Evolutionary conservation across 805 yeast genomes (phyloP).

Genomic region (Isabelozyma pseudorhagii): DNA sequence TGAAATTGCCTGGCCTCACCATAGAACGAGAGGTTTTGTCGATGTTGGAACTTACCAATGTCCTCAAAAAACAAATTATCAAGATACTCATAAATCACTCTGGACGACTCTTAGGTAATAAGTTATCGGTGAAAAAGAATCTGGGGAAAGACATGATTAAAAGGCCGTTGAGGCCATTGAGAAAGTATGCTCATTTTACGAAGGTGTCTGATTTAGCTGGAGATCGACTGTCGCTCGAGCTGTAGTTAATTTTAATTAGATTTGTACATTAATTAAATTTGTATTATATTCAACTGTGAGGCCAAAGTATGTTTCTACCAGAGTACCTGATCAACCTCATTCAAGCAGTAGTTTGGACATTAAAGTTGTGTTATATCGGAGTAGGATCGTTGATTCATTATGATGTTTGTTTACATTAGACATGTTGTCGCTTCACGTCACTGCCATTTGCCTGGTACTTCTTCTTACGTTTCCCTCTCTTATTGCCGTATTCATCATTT

Average conservation of each 20-base stretch:
- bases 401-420: slow-evolving; percentile 7
- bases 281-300: not conserved
- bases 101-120: slow-evolving; percentile 34
- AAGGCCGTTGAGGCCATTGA: slow-evolving; percentile 19
- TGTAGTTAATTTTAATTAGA: not conserved
- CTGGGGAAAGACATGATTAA: slow-evolving; percentile 8
- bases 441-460: slow-evolving; percentile 27
- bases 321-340: not conserved
- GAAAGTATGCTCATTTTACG: slow-evolving; percentile 19
- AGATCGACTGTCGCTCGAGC: not conserved
- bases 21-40: slow-evolving; percentile 31
- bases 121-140: slow-evolving; percentile 16
- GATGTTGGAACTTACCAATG: slow-evolving; percentile 30
- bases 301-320: not conserved
- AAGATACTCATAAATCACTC: slow-evolving; percentile 31
- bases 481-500: slow-evolving; percentile 29
- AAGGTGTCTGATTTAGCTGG: slow-evolving; percentile 16
- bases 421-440: slow-evolving; percentile 36
- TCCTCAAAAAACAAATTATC: slow-evolving; percentile 27
- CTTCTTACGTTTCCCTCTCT: slow-evolving; percentile 39
- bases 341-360: not conserved
- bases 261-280: not conserved
- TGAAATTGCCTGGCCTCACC: slow-evolving; percentile 30
- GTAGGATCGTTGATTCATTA: not conserved
- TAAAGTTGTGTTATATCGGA: not conserved